These are phyloP conservation scores for Arabidopsis thaliana DNA, from an alignment of 345 rosid genomes.

Conservation along the genomic window TAIR10.1 NC_003076.8:5861001-5861500, in stretches of 20 bases:
- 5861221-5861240: constrained; percentile 24
- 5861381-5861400: constrained; percentile 57
- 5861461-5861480: constrained; percentile 64
- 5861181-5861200: background rate
- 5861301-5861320: constrained; percentile 44
- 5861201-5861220: background rate
- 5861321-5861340: constrained; percentile 38
- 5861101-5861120: constrained; percentile 3
- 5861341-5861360: constrained; percentile 57
- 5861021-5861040: constrained; percentile 78
- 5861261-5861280: constrained; percentile 4
- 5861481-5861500: constrained; percentile 84
- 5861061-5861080: constrained; percentile 78
- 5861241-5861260: background rate
- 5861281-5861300: constrained; percentile 38
- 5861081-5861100: constrained; percentile 62
- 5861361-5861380: constrained; percentile 79
- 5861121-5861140: background rate
- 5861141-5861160: background rate
- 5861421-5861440: constrained; percentile 57
- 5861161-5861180: background rate
- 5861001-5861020: constrained; percentile 79
- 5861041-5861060: constrained; percentile 74
- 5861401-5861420: constrained; percentile 54
- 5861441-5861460: constrained; percentile 64